Evolutionary conservation across 805 yeast species (phyloP).

Genomic region (Cyberlindnera americana): DNA sequence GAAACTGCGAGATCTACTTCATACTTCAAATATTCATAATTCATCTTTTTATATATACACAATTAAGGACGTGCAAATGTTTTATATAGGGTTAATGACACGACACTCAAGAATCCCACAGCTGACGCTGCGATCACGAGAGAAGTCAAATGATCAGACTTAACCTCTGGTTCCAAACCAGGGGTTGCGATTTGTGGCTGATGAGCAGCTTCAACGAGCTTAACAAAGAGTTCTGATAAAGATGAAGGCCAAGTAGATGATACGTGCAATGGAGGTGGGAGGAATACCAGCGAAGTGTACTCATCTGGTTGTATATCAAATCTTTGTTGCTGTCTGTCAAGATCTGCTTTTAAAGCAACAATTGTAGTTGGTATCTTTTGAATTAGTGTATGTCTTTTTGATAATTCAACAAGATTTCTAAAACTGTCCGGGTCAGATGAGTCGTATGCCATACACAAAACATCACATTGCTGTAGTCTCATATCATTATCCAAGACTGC

Average conservation of each 20-base stretch:
- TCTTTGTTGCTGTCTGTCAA: conserved; percentile 93
- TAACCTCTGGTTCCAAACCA: conserved; percentile 63
- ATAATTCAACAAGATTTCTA: conserved; percentile 70
- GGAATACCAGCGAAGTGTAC: conserved; percentile 59
- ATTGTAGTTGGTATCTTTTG: conserved; percentile 76
- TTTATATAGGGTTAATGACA: conserved; percentile 64
- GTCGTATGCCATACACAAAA: conserved; percentile 84
- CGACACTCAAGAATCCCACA: conserved; percentile 58
- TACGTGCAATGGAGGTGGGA: conserved; percentile 86
- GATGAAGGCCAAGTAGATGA: conserved; percentile 90
- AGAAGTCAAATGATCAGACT: conserved; percentile 45
- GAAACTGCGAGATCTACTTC: neutral
- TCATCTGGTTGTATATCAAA: conserved; percentile 84
- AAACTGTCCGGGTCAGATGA: conserved; percentile 96
- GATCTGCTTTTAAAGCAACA: conserved; percentile 92
- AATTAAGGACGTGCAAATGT: conserved; percentile 5
- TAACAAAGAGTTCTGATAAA: conserved; percentile 77
- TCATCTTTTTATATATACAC: too few relatives aligned
- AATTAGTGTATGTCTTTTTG: conserved; percentile 53
- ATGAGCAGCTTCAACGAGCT: conserved; percentile 84
- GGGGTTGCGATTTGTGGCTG: conserved; percentile 77
- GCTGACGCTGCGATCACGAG: conserved; percentile 66
- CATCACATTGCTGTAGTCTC: conserved; percentile 83
- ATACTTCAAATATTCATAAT: too few relatives aligned
- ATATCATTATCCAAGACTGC: conserved; percentile 70